Evolutionary conservation across 2,329 filamentous ascomycete genomes (phyloP).

Genomic region (Orbilia brochopaga): DNA sequence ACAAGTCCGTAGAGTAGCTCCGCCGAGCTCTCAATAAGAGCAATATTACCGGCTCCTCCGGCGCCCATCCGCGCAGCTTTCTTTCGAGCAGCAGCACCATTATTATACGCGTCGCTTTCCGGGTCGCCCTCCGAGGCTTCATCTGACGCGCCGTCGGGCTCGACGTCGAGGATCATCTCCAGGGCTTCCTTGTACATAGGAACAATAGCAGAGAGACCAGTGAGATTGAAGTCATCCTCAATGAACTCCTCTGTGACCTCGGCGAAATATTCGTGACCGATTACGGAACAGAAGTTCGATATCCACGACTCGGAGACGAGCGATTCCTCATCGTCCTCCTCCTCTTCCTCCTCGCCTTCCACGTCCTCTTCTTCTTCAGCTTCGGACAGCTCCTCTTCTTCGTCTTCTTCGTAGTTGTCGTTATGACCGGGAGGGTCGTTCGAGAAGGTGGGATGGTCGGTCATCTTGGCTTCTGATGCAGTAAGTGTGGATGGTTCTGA

Average conservation of each 20-base stretch:
- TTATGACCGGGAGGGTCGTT: slow-evolving; percentile 44
- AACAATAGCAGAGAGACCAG: slow-evolving; percentile 90
- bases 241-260: slow-evolving; percentile 99
- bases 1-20: slow-evolving; percentile 98
- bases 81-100: slow-evolving; percentile 57
- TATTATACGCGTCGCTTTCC: slow-evolving; percentile 61
- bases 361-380: slow-evolving; percentile 55
- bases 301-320: slow-evolving; percentile 84
- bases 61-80: slow-evolving; percentile 62
- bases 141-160: slow-evolving; percentile 91
- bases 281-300: slow-evolving; percentile 89
- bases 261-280: slow-evolving; percentile 98
- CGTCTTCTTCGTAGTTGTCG: slow-evolving; percentile 43
- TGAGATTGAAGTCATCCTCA: slow-evolving; percentile 99
- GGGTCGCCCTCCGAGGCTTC: slow-evolving; percentile 69
- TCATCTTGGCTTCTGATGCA: slow-evolving; percentile 49
- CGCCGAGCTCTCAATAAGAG: slow-evolving; percentile 85
- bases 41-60: slow-evolving; percentile 72
- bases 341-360: slow-evolving; percentile 49
- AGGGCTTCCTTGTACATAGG: slow-evolving; percentile 99
- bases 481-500: slow-evolving; percentile 27
- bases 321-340: slow-evolving; percentile 54
- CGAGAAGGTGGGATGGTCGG: slow-evolving; percentile 46
- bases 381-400: slow-evolving; percentile 45
- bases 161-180: slow-evolving; percentile 98